Conservation (phyloP, 192 early-diverging fungal genomes). For the Mortierella antarctica region DNA sequence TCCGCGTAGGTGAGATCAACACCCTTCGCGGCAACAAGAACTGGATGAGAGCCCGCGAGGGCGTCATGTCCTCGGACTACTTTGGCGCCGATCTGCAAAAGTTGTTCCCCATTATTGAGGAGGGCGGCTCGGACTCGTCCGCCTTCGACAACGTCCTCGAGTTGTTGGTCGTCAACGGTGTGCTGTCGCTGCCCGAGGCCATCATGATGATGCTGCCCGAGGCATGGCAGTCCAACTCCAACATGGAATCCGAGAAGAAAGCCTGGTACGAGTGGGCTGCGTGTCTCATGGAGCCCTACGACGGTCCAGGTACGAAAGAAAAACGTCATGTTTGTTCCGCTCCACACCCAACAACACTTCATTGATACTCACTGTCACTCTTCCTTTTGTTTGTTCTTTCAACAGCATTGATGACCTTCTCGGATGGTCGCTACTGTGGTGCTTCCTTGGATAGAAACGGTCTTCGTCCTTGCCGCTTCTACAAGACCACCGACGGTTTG, state of each 20-base stretch:
- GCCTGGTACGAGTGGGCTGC: conserved; percentile 99
- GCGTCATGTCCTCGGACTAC: conserved; percentile 86
- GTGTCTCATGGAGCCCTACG: conserved; percentile 98
- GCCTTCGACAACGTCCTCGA: conserved; percentile 98
- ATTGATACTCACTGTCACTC: background rate
- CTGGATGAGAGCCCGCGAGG: conserved; percentile 99
- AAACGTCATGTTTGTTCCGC: background rate
- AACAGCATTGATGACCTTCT: conserved; percentile 91
- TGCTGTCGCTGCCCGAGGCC: conserved; percentile 91
- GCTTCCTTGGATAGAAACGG: conserved; percentile 99
- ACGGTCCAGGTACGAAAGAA: conserved; percentile 79
- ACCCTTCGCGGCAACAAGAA: conserved; percentile 99
- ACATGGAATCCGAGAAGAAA: conserved; percentile 87
- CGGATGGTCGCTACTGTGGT: conserved; percentile 96
- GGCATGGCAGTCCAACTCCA: conserved; percentile 93
- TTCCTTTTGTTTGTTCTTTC: background rate
- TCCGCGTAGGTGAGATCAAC: conserved; percentile 90
- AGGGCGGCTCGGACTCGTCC: conserved; percentile 95
- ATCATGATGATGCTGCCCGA: conserved; percentile 99
- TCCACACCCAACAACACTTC: background rate
- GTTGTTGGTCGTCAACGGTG: conserved; percentile 91
- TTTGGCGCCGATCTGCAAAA: conserved; percentile 83
- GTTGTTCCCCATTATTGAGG: conserved; percentile 95
- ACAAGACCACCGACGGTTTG: conserved; percentile 88
- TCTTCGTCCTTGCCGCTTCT: conserved; percentile 97